Evolutionary conservation across 2,329 filamentous ascomycete genomes (phyloP).

Genomic region (Colletotrichum incanum): DNA sequence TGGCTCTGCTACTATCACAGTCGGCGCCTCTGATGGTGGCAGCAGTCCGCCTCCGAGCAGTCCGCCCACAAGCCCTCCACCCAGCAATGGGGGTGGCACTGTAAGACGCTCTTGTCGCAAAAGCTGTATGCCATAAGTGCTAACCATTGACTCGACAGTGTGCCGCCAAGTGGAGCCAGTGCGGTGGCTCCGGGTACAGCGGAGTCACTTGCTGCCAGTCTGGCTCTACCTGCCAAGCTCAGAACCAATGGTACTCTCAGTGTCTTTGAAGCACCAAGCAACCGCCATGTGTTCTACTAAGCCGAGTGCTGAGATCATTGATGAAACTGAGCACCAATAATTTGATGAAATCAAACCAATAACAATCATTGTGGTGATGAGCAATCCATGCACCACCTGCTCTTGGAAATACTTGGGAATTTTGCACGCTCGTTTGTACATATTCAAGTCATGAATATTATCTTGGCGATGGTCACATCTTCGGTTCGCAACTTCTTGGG

Average conservation of each 20-base stretch:
- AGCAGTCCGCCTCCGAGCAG: slow-evolving; percentile 25
- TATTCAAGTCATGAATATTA: neutral
- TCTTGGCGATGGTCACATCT: too few species aligned
- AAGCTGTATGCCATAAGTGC: neutral
- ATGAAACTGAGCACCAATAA: too few species aligned
- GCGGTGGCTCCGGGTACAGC: slow-evolving; percentile 47
- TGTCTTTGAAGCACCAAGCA: slow-evolving; percentile 33
- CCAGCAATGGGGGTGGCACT: slow-evolving; percentile 24
- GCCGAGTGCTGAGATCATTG: too few species aligned
- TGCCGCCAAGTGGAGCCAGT: slow-evolving; percentile 45
- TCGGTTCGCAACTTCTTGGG: too few species aligned
- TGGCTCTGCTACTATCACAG: slow-evolving; percentile 48
- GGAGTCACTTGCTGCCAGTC: slow-evolving; percentile 48
- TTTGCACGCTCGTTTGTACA: neutral
- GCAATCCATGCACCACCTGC: neutral
- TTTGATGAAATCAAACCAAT: neutral
- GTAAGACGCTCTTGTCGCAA: neutral
- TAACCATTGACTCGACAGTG: slow-evolving; percentile 31
- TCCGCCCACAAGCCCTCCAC: slow-evolving; percentile 23
- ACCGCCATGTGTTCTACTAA: neutral
- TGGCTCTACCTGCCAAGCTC: slow-evolving; percentile 44
- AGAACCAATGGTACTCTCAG: slow-evolving; percentile 49
- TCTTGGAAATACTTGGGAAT: neutral
- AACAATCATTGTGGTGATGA: neutral
- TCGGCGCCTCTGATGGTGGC: slow-evolving; percentile 20